phyloP scores from a whole-genome alignment of 495 filamentous ascomycete genomes.

The Venustampulla echinocandica region DNA sequence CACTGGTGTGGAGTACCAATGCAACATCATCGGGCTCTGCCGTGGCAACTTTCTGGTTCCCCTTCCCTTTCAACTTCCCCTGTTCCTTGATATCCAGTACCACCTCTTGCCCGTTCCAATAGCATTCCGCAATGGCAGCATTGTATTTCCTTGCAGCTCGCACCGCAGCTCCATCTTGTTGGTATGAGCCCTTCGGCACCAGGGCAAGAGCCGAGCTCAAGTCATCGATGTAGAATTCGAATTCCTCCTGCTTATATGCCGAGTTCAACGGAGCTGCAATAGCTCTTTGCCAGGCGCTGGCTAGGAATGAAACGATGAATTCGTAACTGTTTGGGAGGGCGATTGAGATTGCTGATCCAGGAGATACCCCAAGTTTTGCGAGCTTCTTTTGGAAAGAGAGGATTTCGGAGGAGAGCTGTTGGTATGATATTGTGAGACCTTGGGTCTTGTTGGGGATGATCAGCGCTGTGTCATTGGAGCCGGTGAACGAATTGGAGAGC shows the following conservation, averaged over 20 bases:
- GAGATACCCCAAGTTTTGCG: slow-evolving; percentile 56
- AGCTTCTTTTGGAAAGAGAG: slow-evolving; percentile 61
- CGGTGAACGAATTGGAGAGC: slow-evolving; percentile 23
- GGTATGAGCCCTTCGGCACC: slow-evolving; percentile 59
- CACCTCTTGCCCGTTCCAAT: slow-evolving; percentile 62
- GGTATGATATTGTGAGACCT: slow-evolving; percentile 54
- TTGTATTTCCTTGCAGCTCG: slow-evolving; percentile 65
- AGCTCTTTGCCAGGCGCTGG: slow-evolving; percentile 63
- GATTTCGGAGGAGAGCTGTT: slow-evolving; percentile 51
- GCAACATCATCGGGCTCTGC: slow-evolving; percentile 58
- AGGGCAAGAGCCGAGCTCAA: slow-evolving; percentile 66
- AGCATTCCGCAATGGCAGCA: slow-evolving; percentile 72
- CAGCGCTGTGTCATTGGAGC: slow-evolving; percentile 38
- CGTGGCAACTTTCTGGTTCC: slow-evolving; percentile 36
- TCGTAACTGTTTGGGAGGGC: slow-evolving; percentile 71
- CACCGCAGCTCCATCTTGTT: slow-evolving; percentile 54
- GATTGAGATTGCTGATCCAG: slow-evolving; percentile 61
- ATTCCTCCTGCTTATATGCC: slow-evolving; percentile 77
- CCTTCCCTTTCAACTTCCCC: slow-evolving; percentile 53
- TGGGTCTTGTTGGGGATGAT: slow-evolving; percentile 55
- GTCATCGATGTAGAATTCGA: slow-evolving; percentile 85
- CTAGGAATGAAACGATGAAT: slow-evolving; percentile 75
- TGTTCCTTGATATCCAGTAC: slow-evolving; percentile 63
- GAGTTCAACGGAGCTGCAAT: slow-evolving; percentile 77
- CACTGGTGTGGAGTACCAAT: slow-evolving; percentile 54